Percentiles rank a stretch among this genome's conserved stretches.
Conservation (phyloP, 1,284 basidiomycete species). For the Grifola frondosa region DNA sequence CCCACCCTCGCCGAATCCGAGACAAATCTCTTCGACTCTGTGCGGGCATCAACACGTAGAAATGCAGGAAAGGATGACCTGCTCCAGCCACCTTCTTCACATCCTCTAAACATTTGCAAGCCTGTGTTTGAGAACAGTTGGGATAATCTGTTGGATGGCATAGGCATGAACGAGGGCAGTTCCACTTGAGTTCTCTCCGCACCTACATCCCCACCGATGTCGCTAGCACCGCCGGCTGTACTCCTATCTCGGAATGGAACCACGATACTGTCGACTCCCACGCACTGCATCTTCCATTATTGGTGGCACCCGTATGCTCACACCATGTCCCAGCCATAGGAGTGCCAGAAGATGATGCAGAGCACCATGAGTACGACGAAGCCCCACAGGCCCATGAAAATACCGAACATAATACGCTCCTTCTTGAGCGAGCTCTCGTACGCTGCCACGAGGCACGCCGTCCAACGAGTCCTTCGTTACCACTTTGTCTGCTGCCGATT, state of each 20-base stretch:
- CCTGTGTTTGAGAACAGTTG: slow-evolving; percentile 69
- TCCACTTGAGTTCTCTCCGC: slow-evolving; percentile 25
- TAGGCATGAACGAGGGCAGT: slow-evolving; percentile 50
- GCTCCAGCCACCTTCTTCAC: too few species aligned
- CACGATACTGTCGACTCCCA: slow-evolving; percentile 43
- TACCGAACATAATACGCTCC: slow-evolving; percentile 79
- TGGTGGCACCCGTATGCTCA: slow-evolving; percentile 47
- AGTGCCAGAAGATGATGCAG: slow-evolving; percentile 63
- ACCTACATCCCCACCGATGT: slow-evolving; percentile 37
- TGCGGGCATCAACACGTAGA: too few species aligned
- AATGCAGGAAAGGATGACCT: too few species aligned
- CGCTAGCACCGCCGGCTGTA: slow-evolving; percentile 9
- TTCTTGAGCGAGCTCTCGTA: slow-evolving; percentile 76
- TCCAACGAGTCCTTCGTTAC: slow-evolving; percentile 66
- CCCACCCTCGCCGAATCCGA: too few species aligned
- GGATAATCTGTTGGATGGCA: slow-evolving; percentile 61
- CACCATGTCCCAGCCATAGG: slow-evolving; percentile 49
- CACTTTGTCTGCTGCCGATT: slow-evolving; percentile 58
- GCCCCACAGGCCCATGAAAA: slow-evolving; percentile 81
- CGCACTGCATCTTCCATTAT: slow-evolving; percentile 53
- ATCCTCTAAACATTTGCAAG: slow-evolving; percentile 57
- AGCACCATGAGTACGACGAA: slow-evolving; percentile 76
- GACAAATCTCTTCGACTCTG: too few species aligned
- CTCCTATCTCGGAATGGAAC: slow-evolving; percentile 38
- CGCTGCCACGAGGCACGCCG: slow-evolving; percentile 59